Evolutionary conservation across 495 filamentous ascomycete genomes (phyloP).

Genomic region (Neurospora sp.): DNA sequence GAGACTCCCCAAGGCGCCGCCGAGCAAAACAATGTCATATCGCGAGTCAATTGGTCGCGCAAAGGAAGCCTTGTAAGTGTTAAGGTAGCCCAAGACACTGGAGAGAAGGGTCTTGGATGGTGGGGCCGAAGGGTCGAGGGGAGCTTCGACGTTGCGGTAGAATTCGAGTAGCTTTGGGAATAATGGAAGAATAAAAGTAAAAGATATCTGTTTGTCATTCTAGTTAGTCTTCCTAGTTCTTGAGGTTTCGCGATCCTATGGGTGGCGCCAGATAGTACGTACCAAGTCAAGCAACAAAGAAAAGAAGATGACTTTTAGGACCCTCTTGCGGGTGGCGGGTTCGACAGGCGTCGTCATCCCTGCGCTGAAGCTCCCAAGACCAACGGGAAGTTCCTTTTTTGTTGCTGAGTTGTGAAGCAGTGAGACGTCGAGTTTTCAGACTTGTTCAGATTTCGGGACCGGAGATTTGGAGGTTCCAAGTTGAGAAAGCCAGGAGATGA

Average conservation of each 20-base stretch:
- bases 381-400: not conserved
- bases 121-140: conserved; percentile 40
- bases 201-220: conserved; percentile 29
- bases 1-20: conserved; percentile 84
- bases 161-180: conserved; percentile 92
- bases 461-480: not conserved
- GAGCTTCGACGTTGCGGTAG: conserved; percentile 65
- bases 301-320: conserved; percentile 63
- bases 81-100: conserved; percentile 70
- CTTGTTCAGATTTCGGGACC: not conserved
- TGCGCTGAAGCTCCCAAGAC: conserved; percentile 1
- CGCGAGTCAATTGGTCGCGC: conserved; percentile 85
- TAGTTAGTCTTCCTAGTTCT: conserved; percentile 7
- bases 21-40: conserved; percentile 95
- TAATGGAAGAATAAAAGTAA: conserved; percentile 94
- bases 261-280: conserved; percentile 7
- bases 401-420: not conserved
- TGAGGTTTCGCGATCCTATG: conserved; percentile 11
- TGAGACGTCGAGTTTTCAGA: not conserved
- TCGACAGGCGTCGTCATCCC: conserved; percentile 35
- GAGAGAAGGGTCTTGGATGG: conserved; percentile 54
- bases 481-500: not conserved
- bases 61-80: conserved; percentile 92
- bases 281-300: conserved; percentile 46
- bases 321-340: conserved; percentile 55